Percentiles rank a stretch among this genome's conserved stretches.
phyloP scores from a whole-genome alignment of 257 asterid species.

The Nicotiana attenuata region DNA sequence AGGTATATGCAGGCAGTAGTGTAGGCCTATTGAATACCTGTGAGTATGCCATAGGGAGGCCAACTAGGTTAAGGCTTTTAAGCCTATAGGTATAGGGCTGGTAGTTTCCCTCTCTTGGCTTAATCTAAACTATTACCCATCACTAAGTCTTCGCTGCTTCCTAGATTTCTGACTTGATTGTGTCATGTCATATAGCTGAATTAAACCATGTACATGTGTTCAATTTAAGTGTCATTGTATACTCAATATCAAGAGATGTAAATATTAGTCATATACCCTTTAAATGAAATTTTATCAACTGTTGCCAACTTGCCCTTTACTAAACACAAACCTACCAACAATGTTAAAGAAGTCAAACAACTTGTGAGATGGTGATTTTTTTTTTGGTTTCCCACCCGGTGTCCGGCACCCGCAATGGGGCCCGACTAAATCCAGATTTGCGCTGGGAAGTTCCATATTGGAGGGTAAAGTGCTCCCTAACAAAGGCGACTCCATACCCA shows the following conservation, averaged over 20 bases:
- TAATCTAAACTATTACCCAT: not conserved
- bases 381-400: too few relatives aligned
- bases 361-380: too few relatives aligned
- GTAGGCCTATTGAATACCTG: not conserved
- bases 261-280: not conserved
- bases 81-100: not conserved
- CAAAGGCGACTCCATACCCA: too few relatives aligned
- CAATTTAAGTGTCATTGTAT: too few relatives aligned
- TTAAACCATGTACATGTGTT: not conserved
- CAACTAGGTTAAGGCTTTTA: not conserved
- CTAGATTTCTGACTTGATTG: too few relatives aligned
- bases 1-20: not conserved
- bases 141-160: not conserved
- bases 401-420: too few relatives aligned
- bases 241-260: not conserved
- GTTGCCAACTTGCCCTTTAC: not conserved
- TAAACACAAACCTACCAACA: not conserved
- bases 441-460: too few relatives aligned
- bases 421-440: too few relatives aligned
- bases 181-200: not conserved
- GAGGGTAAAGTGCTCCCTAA: too few relatives aligned
- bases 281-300: not conserved
- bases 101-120: not conserved
- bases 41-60: not conserved
- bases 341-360: not conserved